Conservation (phyloP, 140 eudicot genomes). For the Bidens hawaiensis region DNA sequence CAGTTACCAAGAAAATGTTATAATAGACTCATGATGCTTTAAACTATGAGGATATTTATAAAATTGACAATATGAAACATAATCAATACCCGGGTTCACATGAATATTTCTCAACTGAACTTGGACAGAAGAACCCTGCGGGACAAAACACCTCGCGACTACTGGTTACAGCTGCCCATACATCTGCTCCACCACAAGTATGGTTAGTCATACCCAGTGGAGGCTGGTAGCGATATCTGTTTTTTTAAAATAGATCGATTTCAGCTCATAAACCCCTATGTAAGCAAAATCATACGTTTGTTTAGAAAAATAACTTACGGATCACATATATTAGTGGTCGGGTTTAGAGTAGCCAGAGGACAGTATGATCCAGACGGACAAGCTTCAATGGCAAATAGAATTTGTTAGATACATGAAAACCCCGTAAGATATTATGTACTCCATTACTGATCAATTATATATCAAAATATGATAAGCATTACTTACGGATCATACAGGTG, state of each 20-base stretch:
- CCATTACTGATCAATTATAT: no score
- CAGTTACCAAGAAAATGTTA: constrained; percentile 1
- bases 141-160: constrained; percentile 80
- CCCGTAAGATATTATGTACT: no score
- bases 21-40: constrained; percentile 1
- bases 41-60: neutral
- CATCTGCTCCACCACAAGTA: constrained; percentile 89
- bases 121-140: constrained; percentile 82
- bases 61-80: constrained; percentile 25
- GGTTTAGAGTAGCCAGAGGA: constrained; percentile 72
- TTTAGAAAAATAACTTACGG: constrained; percentile 61
- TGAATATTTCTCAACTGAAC: constrained; percentile 47
- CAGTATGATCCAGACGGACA: constrained; percentile 90
- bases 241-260: constrained; percentile 1
- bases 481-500: constrained; percentile 95
- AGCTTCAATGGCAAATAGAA: constrained; percentile 44
- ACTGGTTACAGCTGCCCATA: constrained; percentile 69
- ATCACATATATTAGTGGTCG: constrained; percentile 65
- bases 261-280: neutral
- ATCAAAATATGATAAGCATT: no score
- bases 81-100: constrained; percentile 69
- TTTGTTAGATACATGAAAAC: no score
- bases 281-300: neutral
- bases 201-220: constrained; percentile 76
- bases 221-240: constrained; percentile 75